Evolutionary conservation across 345 rosid genomes (phyloP), one percentile per base, ranked within the genome.

Genomic region (Cardamine occulta): DNA sequence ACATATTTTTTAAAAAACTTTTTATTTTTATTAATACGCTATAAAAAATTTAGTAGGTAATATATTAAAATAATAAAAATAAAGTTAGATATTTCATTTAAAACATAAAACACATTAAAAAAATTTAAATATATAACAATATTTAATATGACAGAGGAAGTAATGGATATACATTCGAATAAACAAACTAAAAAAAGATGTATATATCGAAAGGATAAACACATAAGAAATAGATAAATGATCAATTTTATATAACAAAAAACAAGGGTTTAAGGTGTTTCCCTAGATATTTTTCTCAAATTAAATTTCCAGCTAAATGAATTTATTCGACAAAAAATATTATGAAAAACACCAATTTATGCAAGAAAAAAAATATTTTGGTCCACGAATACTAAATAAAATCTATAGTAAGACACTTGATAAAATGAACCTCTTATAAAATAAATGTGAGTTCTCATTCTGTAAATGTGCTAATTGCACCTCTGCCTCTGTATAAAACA

Each of bases 151-250:
- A 9, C 40, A 35, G 40, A 35, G 40, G 40, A 35, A 8, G 42
- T 11, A 39, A 73, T 63, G 63, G 62, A 42, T 73, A 73, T 11
- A 45, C 5, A 45, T 21, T 54, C 35, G 35, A 29, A 14, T 40
- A 40, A 45, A 31, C 21, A 8, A 63, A n/a, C 7, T 53, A 5
- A 28, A 51, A 62, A 72, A 49, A 53, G 14, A 13, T 21, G 7
- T 45, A n/a, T 29, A n/a, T 47, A 59, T 57, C 59, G 18, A 60
- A 49, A 39, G 39, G 40, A 72, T 61, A 35, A 72, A 35, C 59
- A 35, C 59, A 9, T 37, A 15, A 23, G 24, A 53, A 13, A 23
- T 2, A 15, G 2, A 53, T 72, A 8, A 17, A 54, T n/a, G 17
- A 35, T 64, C 45, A 29, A 54, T 34, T 73, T 34, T 53, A 64